Conservation (phyloP, 2,329 filamentous ascomycete genomes). For the Huntiella bhutanensis region DNA sequence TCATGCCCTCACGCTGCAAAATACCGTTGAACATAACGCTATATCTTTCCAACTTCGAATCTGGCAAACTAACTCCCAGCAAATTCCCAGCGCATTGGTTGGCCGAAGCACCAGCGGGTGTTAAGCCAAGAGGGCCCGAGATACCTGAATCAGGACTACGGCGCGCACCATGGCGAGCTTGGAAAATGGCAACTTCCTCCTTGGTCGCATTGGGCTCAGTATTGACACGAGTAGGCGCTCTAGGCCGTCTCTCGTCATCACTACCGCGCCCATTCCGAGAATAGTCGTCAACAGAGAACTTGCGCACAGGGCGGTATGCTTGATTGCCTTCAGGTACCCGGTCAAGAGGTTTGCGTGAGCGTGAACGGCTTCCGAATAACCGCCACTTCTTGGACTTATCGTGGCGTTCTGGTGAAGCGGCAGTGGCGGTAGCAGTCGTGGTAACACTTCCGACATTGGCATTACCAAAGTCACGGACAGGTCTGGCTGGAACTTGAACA, state of each 20-base stretch:
- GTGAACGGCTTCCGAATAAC: constrained; percentile 11
- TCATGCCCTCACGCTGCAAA: constrained; percentile 26
- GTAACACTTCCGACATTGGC: not conserved
- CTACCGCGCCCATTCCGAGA: not conserved
- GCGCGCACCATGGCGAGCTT: constrained; percentile 3
- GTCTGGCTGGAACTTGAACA: not conserved
- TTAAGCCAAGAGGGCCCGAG: not conserved
- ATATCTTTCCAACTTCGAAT: constrained; percentile 67
- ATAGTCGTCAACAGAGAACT: not conserved
- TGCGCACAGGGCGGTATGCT: not conserved
- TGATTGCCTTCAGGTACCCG: not conserved
- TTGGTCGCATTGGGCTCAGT: constrained; percentile 1
- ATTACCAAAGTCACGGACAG: not conserved
- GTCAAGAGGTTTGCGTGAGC: constrained; percentile 5
- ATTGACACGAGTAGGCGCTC: not conserved
- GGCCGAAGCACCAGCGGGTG: not conserved
- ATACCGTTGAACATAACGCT: constrained; percentile 82
- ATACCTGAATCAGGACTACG: constrained; percentile 1
- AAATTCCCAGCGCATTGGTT: constrained; percentile 17
- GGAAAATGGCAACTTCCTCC: constrained; percentile 10
- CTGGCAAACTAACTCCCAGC: constrained; percentile 64
- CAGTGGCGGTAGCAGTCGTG: not conserved
- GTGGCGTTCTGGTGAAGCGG: constrained; percentile 2
- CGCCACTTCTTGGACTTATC: constrained; percentile 12
- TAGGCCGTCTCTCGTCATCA: not conserved